These are phyloP conservation scores for Glaciozyma martinii DNA, from an alignment of 768 basidiomycete genomes.

Conservation along the genomic window DNA sequence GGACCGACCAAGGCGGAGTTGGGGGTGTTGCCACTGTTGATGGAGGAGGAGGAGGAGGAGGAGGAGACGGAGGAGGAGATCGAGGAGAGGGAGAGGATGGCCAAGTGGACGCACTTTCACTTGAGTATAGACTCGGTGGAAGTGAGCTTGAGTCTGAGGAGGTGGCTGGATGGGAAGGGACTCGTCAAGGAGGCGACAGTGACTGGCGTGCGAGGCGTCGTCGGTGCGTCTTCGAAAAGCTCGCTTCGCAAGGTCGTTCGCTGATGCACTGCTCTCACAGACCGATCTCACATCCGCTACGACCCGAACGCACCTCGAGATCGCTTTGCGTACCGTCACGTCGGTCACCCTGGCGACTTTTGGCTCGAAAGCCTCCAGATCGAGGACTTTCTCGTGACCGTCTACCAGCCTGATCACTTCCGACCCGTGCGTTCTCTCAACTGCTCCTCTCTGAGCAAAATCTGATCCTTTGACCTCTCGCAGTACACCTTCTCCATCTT, in stretches of 20 bases:
- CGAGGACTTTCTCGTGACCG: conserved; percentile 85
- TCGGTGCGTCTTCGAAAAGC: conserved; percentile 51
- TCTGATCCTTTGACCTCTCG: not conserved
- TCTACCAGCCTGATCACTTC: conserved; percentile 87
- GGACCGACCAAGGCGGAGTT: conserved; percentile 46
- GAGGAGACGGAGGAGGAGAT: conserved; percentile 14
- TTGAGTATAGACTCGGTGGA: conserved; percentile 89
- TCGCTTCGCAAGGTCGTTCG: not conserved
- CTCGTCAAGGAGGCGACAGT: conserved; percentile 81
- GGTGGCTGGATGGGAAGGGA: conserved; percentile 94
- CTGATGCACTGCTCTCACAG: conserved; percentile 42
- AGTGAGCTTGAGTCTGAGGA: conserved; percentile 77
- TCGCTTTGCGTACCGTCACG: conserved; percentile 71
- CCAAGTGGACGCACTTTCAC: conserved; percentile 86
- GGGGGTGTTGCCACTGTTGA: conserved; percentile 20
- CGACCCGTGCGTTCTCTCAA: conserved; percentile 48
- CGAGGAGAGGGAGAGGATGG: conserved; percentile 27
- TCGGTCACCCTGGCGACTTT: conserved; percentile 70
- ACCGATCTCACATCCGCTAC: conserved; percentile 65
- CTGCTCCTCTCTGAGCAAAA: not conserved
- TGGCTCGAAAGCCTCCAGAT: conserved; percentile 79
- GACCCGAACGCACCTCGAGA: conserved; percentile 72
- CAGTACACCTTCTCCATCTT: conserved; percentile 79
- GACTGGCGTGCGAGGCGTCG: conserved; percentile 84
- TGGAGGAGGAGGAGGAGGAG: conserved; percentile 6